Base-by-base conservation (phyloP, 805 yeast genomes). In the Kockiozyma suomiensis region DNA sequence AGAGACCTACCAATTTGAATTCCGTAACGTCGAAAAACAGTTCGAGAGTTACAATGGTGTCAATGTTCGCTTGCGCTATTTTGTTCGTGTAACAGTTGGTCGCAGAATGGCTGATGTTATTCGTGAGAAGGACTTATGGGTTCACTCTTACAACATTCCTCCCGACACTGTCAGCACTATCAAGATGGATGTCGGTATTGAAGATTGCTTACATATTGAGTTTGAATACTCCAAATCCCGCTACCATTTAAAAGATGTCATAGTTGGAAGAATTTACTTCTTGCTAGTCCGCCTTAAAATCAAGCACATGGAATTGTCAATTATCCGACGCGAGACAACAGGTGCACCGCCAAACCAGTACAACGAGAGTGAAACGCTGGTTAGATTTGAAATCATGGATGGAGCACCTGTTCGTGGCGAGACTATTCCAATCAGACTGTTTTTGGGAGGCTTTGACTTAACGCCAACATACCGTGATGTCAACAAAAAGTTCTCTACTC, bases 341-440 rank as follows among this genome's bases (percentile, higher is more conserved):
- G 97, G 97, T 0, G 77, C 87, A 1, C 84, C 88, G 8, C 90
- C 96, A 1, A 88, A 87, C 69, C 93, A 88, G 69, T 74, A 85
- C 55, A 84, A 85, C 50, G 97, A 93, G 68, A 83, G 89, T 56
- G 93, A 90, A 65, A 88, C 97, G 0, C 75, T 88, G 47, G 96
- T 92, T n/a, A 78, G 97, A 68, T 94, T 89, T 69, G 99, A 94
- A 74, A 92, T 94, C 56, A 94, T 94, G 99, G 99, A 94, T 73
- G 99, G 99, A 0, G 96, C 98, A 0, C 99, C 99, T 0, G 97
- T 92, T 1, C 85, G 91, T 67, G 99, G 99, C 10, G 99, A 94
- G 75, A 91, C 97, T 0, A 93, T 94, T 38, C 99, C 99, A 2
- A 92, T 94, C 26, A 76, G 99, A 58, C 73, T 94, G 65, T 94